phyloP scores from a whole-genome alignment of 306 rosid genomes.

The Abrus precatorius region DNA sequence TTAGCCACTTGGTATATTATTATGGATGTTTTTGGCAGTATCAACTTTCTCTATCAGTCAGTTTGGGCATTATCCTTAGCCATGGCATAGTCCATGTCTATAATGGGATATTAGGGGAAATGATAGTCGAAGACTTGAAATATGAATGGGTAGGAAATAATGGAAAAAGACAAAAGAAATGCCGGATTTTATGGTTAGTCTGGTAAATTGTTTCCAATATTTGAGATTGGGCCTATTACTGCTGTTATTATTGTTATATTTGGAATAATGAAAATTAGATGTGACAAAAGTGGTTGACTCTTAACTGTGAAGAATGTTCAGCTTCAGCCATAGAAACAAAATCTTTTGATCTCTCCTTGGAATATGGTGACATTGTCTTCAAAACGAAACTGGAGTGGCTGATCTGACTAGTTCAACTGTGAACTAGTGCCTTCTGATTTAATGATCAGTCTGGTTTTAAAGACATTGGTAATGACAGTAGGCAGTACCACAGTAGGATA shows the following conservation, averaged over 20 bases:
- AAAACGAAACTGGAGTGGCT: no score
- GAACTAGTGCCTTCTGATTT: no score
- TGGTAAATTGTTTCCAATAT: slow-evolving; percentile 5
- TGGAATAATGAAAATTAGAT: not conserved
- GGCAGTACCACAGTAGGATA: not conserved
- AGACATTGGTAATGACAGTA: not conserved
- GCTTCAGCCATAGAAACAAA: slow-evolving; percentile 3
- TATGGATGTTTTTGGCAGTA: slow-evolving; percentile 14
- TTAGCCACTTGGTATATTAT: slow-evolving; percentile 4
- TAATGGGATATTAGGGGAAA: slow-evolving; percentile 41
- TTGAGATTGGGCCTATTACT: slow-evolving; percentile 20
- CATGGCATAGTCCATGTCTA: slow-evolving; percentile 9
- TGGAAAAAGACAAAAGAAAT: not conserved
- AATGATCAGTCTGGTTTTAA: no score
- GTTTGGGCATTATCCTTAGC: slow-evolving; percentile 17
- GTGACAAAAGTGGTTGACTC: slow-evolving; percentile 3
- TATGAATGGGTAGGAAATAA: not conserved
- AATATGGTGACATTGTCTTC: not conserved
- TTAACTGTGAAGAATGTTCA: not conserved
- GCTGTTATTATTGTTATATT: not conserved
- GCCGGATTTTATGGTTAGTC: slow-evolving; percentile 18
- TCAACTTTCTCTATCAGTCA: not conserved
- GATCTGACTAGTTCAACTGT: no score
- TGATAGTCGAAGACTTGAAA: slow-evolving; percentile 26
- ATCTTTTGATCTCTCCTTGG: not conserved